These are phyloP conservation scores for Phaeophleospora eucalypticola DNA, from an alignment of 2,329 filamentous ascomycete species.

Conservation along the genomic window DNA sequence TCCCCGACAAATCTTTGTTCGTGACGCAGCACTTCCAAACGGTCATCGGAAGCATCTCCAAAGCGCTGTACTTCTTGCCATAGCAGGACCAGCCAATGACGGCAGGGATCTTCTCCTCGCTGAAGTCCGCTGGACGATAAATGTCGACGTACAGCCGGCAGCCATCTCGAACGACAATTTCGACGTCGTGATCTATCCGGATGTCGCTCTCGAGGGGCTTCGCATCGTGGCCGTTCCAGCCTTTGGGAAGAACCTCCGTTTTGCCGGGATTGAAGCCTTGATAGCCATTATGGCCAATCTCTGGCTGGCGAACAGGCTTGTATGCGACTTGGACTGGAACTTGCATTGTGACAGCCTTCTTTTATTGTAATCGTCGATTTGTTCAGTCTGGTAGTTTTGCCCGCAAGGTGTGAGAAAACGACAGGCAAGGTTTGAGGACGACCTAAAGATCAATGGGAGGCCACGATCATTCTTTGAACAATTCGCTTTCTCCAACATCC, in stretches of 20 bases:
- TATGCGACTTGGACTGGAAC: slow-evolving; percentile 16
- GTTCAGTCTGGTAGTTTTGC: too few species aligned
- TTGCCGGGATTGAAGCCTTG: slow-evolving; percentile 39
- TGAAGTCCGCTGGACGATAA: slow-evolving; percentile 38
- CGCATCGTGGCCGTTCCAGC: slow-evolving; percentile 37
- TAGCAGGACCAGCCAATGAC: slow-evolving; percentile 45
- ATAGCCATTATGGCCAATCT: slow-evolving; percentile 41
- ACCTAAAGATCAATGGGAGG: too few species aligned
- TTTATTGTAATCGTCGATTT: too few species aligned
- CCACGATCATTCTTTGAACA: too few species aligned
- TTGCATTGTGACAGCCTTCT: slow-evolving; percentile 26
- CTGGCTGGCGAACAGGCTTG: too few species aligned
- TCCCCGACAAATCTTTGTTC: slow-evolving; percentile 21
- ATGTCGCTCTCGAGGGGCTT: slow-evolving; percentile 38
- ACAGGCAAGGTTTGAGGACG: too few species aligned
- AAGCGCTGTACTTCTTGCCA: slow-evolving; percentile 42
- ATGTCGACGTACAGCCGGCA: slow-evolving; percentile 42
- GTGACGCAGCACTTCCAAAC: slow-evolving; percentile 39
- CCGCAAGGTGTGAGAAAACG: too few species aligned
- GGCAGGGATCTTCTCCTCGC: slow-evolving; percentile 38
- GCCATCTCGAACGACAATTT: slow-evolving; percentile 43
- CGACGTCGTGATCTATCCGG: slow-evolving; percentile 44
- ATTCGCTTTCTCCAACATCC: too few species aligned
- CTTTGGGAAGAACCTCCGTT: slow-evolving; percentile 39
- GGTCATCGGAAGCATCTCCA: slow-evolving; percentile 39